Percentiles rank a stretch among this genome's conserved stretches.
These are phyloP conservation scores for Viola pubescens DNA, from an alignment of 441 rosid genomes.

Conservation along the genomic window DNA sequence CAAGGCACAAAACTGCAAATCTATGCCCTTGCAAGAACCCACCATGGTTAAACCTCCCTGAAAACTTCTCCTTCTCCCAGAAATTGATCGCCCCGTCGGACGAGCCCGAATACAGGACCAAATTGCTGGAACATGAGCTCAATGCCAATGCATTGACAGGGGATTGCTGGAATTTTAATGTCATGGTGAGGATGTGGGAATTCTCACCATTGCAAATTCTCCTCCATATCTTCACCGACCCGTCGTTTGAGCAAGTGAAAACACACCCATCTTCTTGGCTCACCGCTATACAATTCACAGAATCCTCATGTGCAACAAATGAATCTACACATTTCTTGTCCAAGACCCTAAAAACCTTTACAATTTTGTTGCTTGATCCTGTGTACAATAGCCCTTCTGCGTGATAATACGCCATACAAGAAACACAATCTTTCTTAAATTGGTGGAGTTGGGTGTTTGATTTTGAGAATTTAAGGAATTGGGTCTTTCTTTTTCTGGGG, in stretches of 20 bases:
- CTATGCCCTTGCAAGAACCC: slow-evolving; percentile 59
- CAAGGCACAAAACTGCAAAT: slow-evolving; percentile 40
- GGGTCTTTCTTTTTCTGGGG: slow-evolving; percentile 24
- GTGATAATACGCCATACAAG: slow-evolving; percentile 52
- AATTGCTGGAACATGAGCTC: slow-evolving; percentile 23
- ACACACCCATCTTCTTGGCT: slow-evolving; percentile 53
- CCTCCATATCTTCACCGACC: slow-evolving; percentile 55
- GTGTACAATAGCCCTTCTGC: slow-evolving; percentile 43
- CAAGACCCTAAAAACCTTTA: slow-evolving; percentile 40
- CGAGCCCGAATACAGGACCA: slow-evolving; percentile 44
- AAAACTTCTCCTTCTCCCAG: slow-evolving; percentile 49
- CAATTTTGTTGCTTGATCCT: slow-evolving; percentile 38
- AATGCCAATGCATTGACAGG: slow-evolving; percentile 46
- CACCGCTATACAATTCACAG: slow-evolving; percentile 32
- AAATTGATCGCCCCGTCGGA: slow-evolving; percentile 46
- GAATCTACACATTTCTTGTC: slow-evolving; percentile 44
- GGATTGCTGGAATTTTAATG: slow-evolving; percentile 45
- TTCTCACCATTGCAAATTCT: slow-evolving; percentile 35
- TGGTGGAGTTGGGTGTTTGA: slow-evolving; percentile 27
- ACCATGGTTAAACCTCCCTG: slow-evolving; percentile 46
- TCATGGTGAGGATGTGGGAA: slow-evolving; percentile 48
- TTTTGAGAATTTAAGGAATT: slow-evolving; percentile 26
- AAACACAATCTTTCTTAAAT: slow-evolving; percentile 25
- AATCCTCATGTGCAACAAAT: slow-evolving; percentile 53
- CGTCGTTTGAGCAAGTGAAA: slow-evolving; percentile 48